Percentiles rank a stretch among this genome's conserved stretches.
Evolutionary conservation across 257 asterid species (phyloP).

Genomic region (Ilex aquifolium): DNA sequence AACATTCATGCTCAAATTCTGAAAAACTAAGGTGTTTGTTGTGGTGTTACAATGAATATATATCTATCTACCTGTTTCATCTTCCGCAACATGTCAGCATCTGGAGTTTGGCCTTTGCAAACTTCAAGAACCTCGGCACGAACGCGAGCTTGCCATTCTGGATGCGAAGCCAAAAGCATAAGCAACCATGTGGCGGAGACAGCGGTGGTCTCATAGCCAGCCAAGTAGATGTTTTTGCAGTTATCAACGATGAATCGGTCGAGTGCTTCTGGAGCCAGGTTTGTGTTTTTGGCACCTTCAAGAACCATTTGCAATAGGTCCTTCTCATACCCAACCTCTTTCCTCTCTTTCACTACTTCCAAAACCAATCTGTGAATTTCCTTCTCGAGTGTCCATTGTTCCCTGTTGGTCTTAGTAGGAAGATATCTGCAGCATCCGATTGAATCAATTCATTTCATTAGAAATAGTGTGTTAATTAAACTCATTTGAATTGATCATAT

Average conservation of each 20-base stretch:
- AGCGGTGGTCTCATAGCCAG: constrained; percentile 47
- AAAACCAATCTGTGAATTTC: constrained; percentile 37
- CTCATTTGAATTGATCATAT: no score
- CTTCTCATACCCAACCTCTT: constrained; percentile 26
- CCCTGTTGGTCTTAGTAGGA: constrained; percentile 43
- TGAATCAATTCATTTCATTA: no score
- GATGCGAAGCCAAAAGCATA: constrained; percentile 45
- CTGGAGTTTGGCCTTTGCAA: constrained; percentile 30
- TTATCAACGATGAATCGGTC: constrained; percentile 44
- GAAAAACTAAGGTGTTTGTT: no score
- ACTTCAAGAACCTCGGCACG: constrained; percentile 31
- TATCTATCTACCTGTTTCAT: constrained; percentile 34
- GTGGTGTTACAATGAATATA: no score
- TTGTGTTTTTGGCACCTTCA: constrained; percentile 26
- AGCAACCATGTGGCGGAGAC: constrained; percentile 48
- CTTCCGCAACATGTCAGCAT: constrained; percentile 33
- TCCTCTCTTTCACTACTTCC: constrained; percentile 33
- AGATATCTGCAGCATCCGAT: constrained; percentile 24
- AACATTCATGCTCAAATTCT: no score
- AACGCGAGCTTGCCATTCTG: constrained; percentile 35
- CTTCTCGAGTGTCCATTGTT: constrained; percentile 42
- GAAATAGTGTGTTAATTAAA: no score
- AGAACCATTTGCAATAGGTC: constrained; percentile 38
- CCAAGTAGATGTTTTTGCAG: constrained; percentile 43
- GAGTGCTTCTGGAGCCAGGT: constrained; percentile 10